Evolutionary conservation across 1,284 basidiomycete species (phyloP).

Genomic region (Singerocomus rubriflavus): DNA sequence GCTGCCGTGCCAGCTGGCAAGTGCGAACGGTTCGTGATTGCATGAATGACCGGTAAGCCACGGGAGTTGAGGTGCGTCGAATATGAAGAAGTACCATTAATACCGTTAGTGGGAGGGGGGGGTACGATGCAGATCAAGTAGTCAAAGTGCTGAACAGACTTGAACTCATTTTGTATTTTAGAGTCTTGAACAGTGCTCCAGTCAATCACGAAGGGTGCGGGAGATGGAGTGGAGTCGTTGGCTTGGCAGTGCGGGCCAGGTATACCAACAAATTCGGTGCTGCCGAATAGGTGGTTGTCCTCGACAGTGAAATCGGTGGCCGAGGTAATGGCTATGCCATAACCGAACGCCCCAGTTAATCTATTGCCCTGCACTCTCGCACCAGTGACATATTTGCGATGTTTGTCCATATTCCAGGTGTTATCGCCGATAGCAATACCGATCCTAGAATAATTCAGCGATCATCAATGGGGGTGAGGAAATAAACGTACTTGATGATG

Average conservation of each 20-base stretch:
- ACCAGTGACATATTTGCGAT: slow-evolving; percentile 55
- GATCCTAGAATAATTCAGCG: slow-evolving; percentile 42
- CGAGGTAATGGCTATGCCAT: slow-evolving; percentile 65
- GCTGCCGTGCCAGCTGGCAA: slow-evolving; percentile 38
- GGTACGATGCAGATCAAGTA: slow-evolving; percentile 64
- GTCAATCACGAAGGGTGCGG: slow-evolving; percentile 60
- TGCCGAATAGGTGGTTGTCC: slow-evolving; percentile 63
- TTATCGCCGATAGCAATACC: slow-evolving; percentile 76
- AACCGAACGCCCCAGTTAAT: slow-evolving; percentile 71
- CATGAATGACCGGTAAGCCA: too few relatives aligned
- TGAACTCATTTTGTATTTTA: slow-evolving; percentile 52
- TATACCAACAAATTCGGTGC: slow-evolving; percentile 74
- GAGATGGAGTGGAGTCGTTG: slow-evolving; percentile 46
- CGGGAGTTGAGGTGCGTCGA: slow-evolving; percentile 42
- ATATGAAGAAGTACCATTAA: slow-evolving; percentile 74
- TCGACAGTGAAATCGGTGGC: slow-evolving; percentile 66
- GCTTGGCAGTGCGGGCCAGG: slow-evolving; percentile 68
- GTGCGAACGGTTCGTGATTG: too few relatives aligned
- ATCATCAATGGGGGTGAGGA: background rate
- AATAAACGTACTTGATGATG: slow-evolving; percentile 60
- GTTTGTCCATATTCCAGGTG: slow-evolving; percentile 71
- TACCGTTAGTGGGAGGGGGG: slow-evolving; percentile 41
- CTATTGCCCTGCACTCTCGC: slow-evolving; percentile 65
- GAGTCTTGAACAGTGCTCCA: slow-evolving; percentile 40
- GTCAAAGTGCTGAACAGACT: slow-evolving; percentile 50